A percentile compares a stretch with the other conserved stretches of the same genome.
These are phyloP conservation scores for Chrysosphaeria jannelii DNA, from an alignment of 2,329 filamentous ascomycete genomes.

Conservation along the genomic window DNA sequence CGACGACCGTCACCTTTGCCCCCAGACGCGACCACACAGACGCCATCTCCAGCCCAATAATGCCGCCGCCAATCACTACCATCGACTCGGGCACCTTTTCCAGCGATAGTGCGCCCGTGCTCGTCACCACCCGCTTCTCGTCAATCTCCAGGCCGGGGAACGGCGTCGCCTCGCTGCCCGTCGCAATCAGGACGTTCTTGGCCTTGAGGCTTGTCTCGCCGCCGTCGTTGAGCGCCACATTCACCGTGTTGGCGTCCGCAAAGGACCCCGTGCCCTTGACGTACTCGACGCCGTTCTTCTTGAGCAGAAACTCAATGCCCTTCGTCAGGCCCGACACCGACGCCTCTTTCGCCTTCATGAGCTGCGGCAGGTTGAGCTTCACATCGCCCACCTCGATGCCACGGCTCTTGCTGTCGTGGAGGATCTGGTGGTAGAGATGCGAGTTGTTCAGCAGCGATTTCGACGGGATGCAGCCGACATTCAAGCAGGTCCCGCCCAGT, in stretches of 20 bases:
- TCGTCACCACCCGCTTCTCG: slow-evolving; percentile 90
- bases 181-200: slow-evolving; percentile 97
- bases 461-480: slow-evolving; percentile 96
- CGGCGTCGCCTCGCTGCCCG: slow-evolving; percentile 78
- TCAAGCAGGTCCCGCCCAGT: slow-evolving; percentile 88
- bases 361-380: slow-evolving; percentile 74
- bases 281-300: slow-evolving; percentile 98
- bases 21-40: slow-evolving; percentile 93
- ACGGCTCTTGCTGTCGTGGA: slow-evolving; percentile 88
- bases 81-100: slow-evolving; percentile 83
- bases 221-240: slow-evolving; percentile 69
- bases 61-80: slow-evolving; percentile 91
- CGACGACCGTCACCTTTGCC: slow-evolving; percentile 83
- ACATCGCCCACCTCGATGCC: slow-evolving; percentile 95
- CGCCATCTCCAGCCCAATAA: slow-evolving; percentile 95
- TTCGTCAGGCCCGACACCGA: slow-evolving; percentile 77
- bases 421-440: slow-evolving; percentile 86
- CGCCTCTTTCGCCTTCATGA: slow-evolving; percentile 97
- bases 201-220: slow-evolving; percentile 63
- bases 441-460: slow-evolving; percentile 99
- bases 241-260: slow-evolving; percentile 67
- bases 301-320: slow-evolving; percentile 91
- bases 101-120: slow-evolving; percentile 75
- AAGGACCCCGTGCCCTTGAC: slow-evolving; percentile 81
- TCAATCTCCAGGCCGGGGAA: slow-evolving; percentile 92